phyloP scores from a whole-genome alignment of 2,329 filamentous ascomycete genomes.

The Fusarium chlamydosporum region DNA sequence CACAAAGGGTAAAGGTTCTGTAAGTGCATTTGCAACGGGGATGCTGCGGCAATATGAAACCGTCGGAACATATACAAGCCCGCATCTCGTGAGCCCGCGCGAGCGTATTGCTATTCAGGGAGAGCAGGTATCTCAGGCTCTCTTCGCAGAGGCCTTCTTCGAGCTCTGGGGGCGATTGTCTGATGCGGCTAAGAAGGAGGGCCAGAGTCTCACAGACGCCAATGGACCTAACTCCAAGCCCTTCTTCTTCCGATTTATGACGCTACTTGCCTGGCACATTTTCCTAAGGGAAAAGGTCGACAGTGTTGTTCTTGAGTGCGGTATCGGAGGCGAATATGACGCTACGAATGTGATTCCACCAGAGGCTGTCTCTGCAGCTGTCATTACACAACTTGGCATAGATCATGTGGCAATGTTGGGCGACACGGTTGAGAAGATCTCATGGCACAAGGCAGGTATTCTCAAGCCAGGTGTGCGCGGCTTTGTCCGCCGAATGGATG shows the following conservation, averaged over 20 bases:
- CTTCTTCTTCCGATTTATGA: slow-evolving; percentile 93
- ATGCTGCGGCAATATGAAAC: slow-evolving; percentile 71
- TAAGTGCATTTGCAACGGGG: slow-evolving; percentile 84
- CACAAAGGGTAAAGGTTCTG: slow-evolving; percentile 94
- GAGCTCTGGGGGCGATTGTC: slow-evolving; percentile 80
- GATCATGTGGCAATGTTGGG: slow-evolving; percentile 89
- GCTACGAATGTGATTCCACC: slow-evolving; percentile 84
- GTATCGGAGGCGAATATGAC: slow-evolving; percentile 94
- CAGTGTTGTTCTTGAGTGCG: slow-evolving; percentile 89
- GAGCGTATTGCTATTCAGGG: slow-evolving; percentile 89
- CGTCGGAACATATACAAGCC: slow-evolving; percentile 87
- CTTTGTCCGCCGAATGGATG: slow-evolving; percentile 53
- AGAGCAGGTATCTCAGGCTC: slow-evolving; percentile 73
- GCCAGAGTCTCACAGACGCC: slow-evolving; percentile 58
- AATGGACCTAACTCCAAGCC: slow-evolving; percentile 78
- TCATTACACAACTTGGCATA: slow-evolving; percentile 85
- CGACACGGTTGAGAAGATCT: slow-evolving; percentile 81
- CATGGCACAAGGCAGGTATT: slow-evolving; percentile 94
- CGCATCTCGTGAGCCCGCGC: slow-evolving; percentile 85
- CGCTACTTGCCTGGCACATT: slow-evolving; percentile 86
- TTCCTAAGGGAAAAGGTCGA: slow-evolving; percentile 83
- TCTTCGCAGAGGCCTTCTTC: slow-evolving; percentile 85
- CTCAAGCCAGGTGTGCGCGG: slow-evolving; percentile 73
- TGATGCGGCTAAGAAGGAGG: slow-evolving; percentile 55
- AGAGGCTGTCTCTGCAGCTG: slow-evolving; percentile 75